Percentiles rank a stretch among this genome's conserved stretches.
These are phyloP conservation scores for Diutina pseudorugosa DNA, from an alignment of 1,139 yeast species.

Conservation along the genomic window DNA sequence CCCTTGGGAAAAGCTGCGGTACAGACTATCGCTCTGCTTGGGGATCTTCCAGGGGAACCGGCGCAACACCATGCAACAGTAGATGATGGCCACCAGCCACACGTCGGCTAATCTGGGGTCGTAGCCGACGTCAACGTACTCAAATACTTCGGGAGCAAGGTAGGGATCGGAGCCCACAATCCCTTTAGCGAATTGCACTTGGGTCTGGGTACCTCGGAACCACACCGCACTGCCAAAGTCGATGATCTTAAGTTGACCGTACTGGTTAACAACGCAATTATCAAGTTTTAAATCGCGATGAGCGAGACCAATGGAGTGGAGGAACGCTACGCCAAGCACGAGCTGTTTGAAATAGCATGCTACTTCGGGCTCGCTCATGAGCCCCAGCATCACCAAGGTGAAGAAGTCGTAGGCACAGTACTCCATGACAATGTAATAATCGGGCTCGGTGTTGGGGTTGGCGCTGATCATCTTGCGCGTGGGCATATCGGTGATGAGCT, in stretches of 20 bases:
- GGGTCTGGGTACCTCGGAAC: conserved; percentile 13
- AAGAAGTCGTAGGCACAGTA: conserved; percentile 67
- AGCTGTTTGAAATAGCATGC: conserved; percentile 63
- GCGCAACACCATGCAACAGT: conserved; percentile 89
- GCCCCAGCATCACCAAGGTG: conserved; percentile 64
- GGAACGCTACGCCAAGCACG: conserved; percentile 43
- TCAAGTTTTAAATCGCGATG: conserved; percentile 70
- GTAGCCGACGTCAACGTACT: conserved; percentile 35
- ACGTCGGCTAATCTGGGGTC: conserved; percentile 91
- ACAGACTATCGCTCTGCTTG: conserved; percentile 42
- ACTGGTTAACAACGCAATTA: conserved; percentile 55
- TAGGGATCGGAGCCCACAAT: conserved; percentile 96
- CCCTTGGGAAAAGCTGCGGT: conserved; percentile 26
- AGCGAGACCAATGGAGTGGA: conserved; percentile 60
- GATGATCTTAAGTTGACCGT: conserved; percentile 56
- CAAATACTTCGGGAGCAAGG: conserved; percentile 88
- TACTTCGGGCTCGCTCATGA: conserved; percentile 45
- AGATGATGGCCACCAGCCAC: conserved; percentile 93
- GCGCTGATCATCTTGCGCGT: not conserved
- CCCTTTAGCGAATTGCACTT: conserved; percentile 40
- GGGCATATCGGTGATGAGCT: conserved; percentile 37
- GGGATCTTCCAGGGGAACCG: conserved; percentile 98
- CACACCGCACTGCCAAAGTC: conserved; percentile 60
- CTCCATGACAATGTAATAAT: conserved; percentile 60
- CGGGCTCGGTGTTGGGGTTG: conserved; percentile 13